Conservation (phyloP, 2,329 filamentous ascomycete species). For the Lachnellula cervina region DNA sequence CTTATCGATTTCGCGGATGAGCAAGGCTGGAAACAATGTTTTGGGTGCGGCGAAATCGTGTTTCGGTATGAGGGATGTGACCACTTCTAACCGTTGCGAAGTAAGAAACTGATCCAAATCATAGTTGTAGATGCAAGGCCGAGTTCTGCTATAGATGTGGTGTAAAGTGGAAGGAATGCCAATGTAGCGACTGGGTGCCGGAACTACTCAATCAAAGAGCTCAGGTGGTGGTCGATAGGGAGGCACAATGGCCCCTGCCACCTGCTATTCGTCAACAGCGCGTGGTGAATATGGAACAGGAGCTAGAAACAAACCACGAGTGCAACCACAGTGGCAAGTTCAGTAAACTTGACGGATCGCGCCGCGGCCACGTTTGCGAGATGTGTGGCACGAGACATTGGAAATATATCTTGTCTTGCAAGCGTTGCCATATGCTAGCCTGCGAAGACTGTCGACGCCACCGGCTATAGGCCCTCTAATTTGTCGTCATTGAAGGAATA, state of each 20-base stretch:
- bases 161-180: constrained; percentile 22
- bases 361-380: constrained; percentile 12
- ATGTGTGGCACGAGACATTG: constrained; percentile 15
- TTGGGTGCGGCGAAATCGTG: constrained; percentile 16
- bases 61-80: constrained; percentile 15
- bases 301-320: constrained; percentile 16
- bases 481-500: too few relatives aligned
- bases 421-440: constrained; percentile 16
- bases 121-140: constrained; percentile 19
- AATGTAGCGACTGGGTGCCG: constrained; percentile 18
- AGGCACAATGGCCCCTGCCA: constrained; percentile 11
- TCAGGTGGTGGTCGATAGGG: constrained; percentile 20
- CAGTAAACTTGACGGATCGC: constrained; percentile 11
- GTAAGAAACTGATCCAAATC: constrained; percentile 9
- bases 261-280: constrained; percentile 14
- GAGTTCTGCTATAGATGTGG: constrained; percentile 23
- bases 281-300: constrained; percentile 13
- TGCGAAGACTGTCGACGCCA: constrained; percentile 13
- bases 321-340: constrained; percentile 17
- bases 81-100: constrained; percentile 8
- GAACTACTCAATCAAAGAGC: constrained; percentile 20
- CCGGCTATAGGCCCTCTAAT: too few relatives aligned
- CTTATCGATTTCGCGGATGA: constrained; percentile 12
- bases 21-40: constrained; percentile 16
- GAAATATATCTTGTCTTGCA: constrained; percentile 19